Percentiles rank a stretch among this genome's conserved stretches.
Evolutionary conservation across 2,329 filamentous ascomycete genomes (phyloP).

Genomic region (Coleophoma eucalyptorum): DNA sequence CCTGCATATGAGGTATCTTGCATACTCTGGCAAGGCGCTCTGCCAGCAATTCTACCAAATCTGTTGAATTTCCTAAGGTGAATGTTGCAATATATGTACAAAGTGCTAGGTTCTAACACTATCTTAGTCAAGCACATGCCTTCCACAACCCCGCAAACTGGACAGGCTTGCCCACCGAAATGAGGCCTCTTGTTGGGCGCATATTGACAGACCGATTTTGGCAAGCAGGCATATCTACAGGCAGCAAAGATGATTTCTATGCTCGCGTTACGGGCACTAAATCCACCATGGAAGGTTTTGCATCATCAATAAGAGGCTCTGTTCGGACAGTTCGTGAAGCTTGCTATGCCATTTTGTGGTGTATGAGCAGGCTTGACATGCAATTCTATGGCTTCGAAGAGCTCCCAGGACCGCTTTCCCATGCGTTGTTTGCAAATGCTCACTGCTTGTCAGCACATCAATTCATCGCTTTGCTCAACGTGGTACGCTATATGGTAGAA

Average conservation of each 20-base stretch:
- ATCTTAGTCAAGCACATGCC: constrained; percentile 73
- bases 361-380: constrained; percentile 81
- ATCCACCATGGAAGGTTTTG: constrained; percentile 85
- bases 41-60: constrained; percentile 79
- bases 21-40: constrained; percentile 78
- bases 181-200: constrained; percentile 72
- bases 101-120: neutral
- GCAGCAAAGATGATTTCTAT: constrained; percentile 96
- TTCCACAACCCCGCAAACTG: constrained; percentile 87
- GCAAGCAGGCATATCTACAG: constrained; percentile 95
- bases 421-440: constrained; percentile 80
- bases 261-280: constrained; percentile 86
- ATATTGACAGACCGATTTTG: constrained; percentile 95
- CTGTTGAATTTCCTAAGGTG: constrained; percentile 73
- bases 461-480: constrained; percentile 85
- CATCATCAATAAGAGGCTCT: constrained; percentile 85
- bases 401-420: constrained; percentile 76
- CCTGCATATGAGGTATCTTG: constrained; percentile 72
- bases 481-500: constrained; percentile 85
- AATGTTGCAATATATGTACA: constrained; percentile 34
- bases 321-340: constrained; percentile 88
- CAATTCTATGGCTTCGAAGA: constrained; percentile 90
- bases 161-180: constrained; percentile 69
- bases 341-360: constrained; percentile 91
- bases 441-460: constrained; percentile 86